These are phyloP conservation scores for Pleurotus djamor DNA, from an alignment of 768 basidiomycete species.

Conservation along the genomic window DNA sequence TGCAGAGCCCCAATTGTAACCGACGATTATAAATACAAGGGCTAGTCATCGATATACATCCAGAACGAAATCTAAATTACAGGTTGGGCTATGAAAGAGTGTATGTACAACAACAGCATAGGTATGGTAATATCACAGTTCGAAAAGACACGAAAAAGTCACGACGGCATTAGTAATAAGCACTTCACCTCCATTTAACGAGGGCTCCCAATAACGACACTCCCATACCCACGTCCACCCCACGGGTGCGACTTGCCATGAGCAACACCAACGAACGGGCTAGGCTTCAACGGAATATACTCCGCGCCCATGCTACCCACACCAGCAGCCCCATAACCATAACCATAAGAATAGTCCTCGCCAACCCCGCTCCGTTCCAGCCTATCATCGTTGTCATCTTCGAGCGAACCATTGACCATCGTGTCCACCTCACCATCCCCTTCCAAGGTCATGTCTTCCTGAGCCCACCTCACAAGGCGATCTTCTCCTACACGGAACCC, in stretches of 20 bases:
- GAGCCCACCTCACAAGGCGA: slow-evolving; percentile 2
- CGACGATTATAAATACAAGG: too few relatives aligned
- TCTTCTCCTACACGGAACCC: slow-evolving; percentile 6
- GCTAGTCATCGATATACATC: too few relatives aligned
- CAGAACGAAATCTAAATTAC: too few relatives aligned
- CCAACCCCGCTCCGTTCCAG: not conserved
- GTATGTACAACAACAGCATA: too few relatives aligned
- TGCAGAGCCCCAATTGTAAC: too few relatives aligned
- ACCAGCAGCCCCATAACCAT: slow-evolving; percentile 3
- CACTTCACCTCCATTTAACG: too few relatives aligned
- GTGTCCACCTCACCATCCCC: slow-evolving; percentile 2
- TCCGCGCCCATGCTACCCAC: slow-evolving; percentile 1
- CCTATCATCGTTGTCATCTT: not conserved
- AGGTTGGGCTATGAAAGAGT: too few relatives aligned
- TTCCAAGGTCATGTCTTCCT: slow-evolving; percentile 5
- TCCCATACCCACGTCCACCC: slow-evolving; percentile 5
- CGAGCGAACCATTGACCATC: slow-evolving; percentile 2
- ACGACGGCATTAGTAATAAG: too few relatives aligned
- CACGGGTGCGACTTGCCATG: not conserved
- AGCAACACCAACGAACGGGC: not conserved
- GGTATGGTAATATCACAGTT: too few relatives aligned
- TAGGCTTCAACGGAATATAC: slow-evolving; percentile 9
- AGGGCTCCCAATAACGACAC: slow-evolving; percentile 1
- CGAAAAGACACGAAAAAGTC: too few relatives aligned
- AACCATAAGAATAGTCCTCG: not conserved